Evolutionary conservation across 257 asterid species (phyloP).

Genomic region (Petrea volubilis): DNA sequence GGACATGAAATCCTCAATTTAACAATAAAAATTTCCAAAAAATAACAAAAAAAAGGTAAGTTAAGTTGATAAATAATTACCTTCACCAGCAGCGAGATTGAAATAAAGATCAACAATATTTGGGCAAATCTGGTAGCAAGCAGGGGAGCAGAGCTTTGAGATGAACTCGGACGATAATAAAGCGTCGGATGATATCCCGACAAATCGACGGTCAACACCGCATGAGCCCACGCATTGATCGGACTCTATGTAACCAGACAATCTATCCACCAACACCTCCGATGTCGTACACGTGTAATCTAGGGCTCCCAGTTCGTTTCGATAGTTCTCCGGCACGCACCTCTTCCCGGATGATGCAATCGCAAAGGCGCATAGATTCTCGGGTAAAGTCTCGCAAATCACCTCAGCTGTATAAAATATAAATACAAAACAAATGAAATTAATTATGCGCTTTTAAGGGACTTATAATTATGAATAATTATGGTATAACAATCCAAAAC

Average conservation of each 20-base stretch:
- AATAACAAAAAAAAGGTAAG: no score
- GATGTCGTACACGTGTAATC: conserved; percentile 65
- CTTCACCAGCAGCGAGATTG: conserved; percentile 84
- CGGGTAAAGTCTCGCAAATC: conserved; percentile 64
- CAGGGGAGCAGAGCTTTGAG: conserved; percentile 62
- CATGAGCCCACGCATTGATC: conserved; percentile 62
- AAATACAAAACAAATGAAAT: no score
- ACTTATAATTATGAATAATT: no score
- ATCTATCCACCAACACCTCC: conserved; percentile 48
- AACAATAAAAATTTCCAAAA: no score
- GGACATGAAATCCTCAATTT: no score
- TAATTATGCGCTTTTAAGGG: no score
- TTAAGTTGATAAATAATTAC: no score
- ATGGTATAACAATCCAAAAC: no score
- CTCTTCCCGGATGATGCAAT: conserved; percentile 68
- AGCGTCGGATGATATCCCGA: conserved; percentile 85
- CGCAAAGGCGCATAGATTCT: conserved; percentile 51
- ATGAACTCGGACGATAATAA: conserved; percentile 53
- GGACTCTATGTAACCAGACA: conserved; percentile 60
- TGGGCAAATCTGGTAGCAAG: conserved; percentile 61
- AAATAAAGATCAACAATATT: conserved; percentile 73
- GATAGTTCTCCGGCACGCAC: conserved; percentile 61
- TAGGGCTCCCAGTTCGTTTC: conserved; percentile 26
- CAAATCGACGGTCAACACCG: conserved; percentile 53
- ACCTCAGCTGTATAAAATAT: conserved; percentile 67